Percentiles rank a stretch among this genome's conserved stretches.
Evolutionary conservation across 306 rosid species (phyloP).

Genomic region (Bauhinia variegata): DNA sequence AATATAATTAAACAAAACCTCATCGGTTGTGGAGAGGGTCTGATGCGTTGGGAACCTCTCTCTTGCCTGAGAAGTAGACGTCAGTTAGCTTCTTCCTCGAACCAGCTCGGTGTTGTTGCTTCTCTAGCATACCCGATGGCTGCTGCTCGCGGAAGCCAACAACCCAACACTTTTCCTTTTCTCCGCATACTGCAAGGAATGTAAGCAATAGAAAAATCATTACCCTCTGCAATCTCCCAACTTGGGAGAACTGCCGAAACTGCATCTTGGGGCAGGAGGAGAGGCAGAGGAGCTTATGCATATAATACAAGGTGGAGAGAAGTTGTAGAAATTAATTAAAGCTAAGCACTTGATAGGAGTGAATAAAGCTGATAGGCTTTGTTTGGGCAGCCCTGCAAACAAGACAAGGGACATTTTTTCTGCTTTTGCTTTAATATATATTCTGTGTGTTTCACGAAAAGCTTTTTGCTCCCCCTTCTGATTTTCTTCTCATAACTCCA

Average conservation of each 20-base stretch:
- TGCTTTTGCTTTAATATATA: conserved; percentile 37
- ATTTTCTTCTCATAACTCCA: conserved; percentile 42
- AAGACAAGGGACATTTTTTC: too few relatives aligned
- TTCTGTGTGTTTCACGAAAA: conserved; percentile 65
- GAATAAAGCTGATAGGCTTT: conserved; percentile 53
- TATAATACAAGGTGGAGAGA: conserved; percentile 6
- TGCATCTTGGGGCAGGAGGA: conserved; percentile 60
- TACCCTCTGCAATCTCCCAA: conserved; percentile 43
- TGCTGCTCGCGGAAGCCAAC: conserved; percentile 22
- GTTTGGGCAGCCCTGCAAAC: conserved; percentile 64
- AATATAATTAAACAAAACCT: conserved; percentile 23
- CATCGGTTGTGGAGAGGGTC: conserved; percentile 96
- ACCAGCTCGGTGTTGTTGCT: too few relatives aligned
- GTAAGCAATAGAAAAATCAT: conserved; percentile 47
- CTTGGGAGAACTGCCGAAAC: conserved; percentile 30
- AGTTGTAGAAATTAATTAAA: conserved; percentile 32
- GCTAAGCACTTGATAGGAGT: conserved; percentile 22
- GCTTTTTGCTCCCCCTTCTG: conserved; percentile 22
- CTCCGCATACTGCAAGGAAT: conserved; percentile 45
- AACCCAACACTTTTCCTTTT: conserved; percentile 30
- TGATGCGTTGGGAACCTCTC: conserved; percentile 86
- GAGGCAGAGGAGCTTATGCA: conserved; percentile 22
- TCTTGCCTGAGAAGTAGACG: conserved; percentile 59
- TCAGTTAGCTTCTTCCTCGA: conserved; percentile 43
- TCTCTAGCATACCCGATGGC: conserved; percentile 23